Evolutionary conservation across 2,329 filamentous ascomycete genomes (phyloP).

Genomic region (Alternaria novae-zelandiae): DNA sequence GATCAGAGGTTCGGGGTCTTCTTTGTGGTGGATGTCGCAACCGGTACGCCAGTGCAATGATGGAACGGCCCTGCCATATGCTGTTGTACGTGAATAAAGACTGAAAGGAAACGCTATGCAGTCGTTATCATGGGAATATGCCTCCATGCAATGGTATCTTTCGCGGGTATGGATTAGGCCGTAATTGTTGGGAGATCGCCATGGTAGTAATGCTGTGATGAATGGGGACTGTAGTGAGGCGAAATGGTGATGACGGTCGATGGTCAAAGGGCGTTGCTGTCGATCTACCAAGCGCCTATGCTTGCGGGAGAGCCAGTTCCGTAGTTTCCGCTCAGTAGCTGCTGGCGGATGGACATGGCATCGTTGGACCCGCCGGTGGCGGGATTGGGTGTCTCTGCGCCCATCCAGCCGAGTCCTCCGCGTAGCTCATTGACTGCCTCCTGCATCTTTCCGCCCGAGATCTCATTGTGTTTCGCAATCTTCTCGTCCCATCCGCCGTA

Average conservation of each 20-base stretch:
- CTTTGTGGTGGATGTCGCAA: conserved; percentile 1
- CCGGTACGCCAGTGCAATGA: conserved; percentile 20
- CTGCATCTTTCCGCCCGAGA: conserved; percentile 80
- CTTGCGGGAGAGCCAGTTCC: conserved; percentile 61
- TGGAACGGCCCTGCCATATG: conserved; percentile 27
- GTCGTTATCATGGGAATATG: conserved; percentile 37
- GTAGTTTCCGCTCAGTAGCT: conserved; percentile 64
- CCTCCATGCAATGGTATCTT: conserved; percentile 28
- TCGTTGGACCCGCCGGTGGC: conserved; percentile 31
- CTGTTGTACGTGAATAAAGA: conserved; percentile 27
- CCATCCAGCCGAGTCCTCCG: conserved; percentile 80
- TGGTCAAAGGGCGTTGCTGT: neutral
- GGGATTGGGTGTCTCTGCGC: conserved; percentile 45
- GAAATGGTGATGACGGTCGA: neutral
- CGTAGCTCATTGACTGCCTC: conserved; percentile 80
- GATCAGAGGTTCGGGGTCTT: conserved; percentile 5
- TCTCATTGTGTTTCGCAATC: conserved; percentile 84
- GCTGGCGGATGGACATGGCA: conserved; percentile 49
- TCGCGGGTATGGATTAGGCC: conserved; percentile 12
- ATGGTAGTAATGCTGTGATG: conserved; percentile 6
- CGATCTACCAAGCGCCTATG: conserved; percentile 61
- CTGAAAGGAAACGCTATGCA: conserved; percentile 46
- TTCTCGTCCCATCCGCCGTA: conserved; percentile 92
- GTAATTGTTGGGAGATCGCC: conserved; percentile 8
- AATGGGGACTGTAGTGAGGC: neutral